A percentile compares a stretch with the other conserved stretches of the same genome.
phyloP scores from a whole-genome alignment of 352 stramenopile species.

The Pythium dissotocum region DNA sequence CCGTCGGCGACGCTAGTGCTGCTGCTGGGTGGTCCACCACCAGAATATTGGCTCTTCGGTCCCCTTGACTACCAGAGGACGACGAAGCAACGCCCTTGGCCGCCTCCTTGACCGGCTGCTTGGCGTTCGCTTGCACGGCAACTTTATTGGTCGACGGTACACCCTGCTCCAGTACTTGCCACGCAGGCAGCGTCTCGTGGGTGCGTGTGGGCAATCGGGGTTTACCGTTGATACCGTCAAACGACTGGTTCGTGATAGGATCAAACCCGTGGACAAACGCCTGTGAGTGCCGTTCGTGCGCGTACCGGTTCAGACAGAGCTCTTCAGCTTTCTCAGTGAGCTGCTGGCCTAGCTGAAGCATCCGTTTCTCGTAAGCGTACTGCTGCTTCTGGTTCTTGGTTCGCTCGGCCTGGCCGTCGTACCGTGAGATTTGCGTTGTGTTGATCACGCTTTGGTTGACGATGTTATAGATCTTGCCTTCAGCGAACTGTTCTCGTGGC shows the following conservation, averaged over 20 bases:
- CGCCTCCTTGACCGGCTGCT: background rate
- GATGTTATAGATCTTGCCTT: constrained; percentile 79
- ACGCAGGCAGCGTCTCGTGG: constrained; percentile 40
- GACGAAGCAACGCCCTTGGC: background rate
- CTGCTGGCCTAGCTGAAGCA: constrained; percentile 41
- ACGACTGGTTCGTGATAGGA: constrained; percentile 63
- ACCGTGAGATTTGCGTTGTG: constrained; percentile 36
- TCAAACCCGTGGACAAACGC: constrained; percentile 64
- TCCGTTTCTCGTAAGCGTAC: constrained; percentile 52
- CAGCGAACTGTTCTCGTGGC: constrained; percentile 61
- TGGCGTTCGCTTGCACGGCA: background rate
- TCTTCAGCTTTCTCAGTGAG: constrained; percentile 41
- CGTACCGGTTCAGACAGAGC: constrained; percentile 61
- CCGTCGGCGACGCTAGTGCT: background rate
- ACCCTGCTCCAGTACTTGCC: constrained; percentile 52
- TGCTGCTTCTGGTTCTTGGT: constrained; percentile 68
- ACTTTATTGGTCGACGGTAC: constrained; percentile 33
- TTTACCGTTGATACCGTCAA: constrained; percentile 51
- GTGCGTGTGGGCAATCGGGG: constrained; percentile 43
- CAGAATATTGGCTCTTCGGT: constrained; percentile 36
- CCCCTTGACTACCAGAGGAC: background rate
- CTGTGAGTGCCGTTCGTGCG: constrained; percentile 57
- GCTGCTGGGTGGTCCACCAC: constrained; percentile 25
- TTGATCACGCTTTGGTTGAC: constrained; percentile 70
- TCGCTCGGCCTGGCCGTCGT: constrained; percentile 45